phyloP scores from a whole-genome alignment of 805 yeast genomes.

The Metschnikowia anglica region DNA sequence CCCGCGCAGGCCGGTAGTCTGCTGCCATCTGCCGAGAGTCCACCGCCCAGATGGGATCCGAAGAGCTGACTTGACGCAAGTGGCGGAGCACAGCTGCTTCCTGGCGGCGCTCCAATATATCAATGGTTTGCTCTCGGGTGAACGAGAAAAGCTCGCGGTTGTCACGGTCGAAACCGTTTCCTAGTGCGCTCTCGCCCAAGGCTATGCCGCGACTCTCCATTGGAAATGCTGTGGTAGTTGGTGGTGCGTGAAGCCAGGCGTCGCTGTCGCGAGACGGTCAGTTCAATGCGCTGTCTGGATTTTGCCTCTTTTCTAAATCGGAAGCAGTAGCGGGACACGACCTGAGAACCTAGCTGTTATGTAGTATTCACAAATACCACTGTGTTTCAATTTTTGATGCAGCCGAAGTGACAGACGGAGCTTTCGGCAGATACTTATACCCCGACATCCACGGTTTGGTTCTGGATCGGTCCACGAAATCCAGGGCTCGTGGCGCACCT shows the following conservation, averaged over 20 bases:
- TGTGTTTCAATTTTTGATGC: too few species aligned
- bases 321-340: too few species aligned
- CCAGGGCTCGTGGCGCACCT: not conserved
- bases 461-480: not conserved
- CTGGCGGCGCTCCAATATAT: slow-evolving; percentile 69
- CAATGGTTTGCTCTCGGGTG: slow-evolving; percentile 47
- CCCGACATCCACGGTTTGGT: not conserved
- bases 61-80: slow-evolving; percentile 63
- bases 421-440: not conserved
- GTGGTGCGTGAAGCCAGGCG: too few species aligned
- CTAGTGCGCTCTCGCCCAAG: too few species aligned
- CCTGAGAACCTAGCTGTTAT: too few species aligned
- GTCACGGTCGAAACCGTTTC: not conserved
- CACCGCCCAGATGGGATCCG: slow-evolving; percentile 36
- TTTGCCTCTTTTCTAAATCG: too few species aligned
- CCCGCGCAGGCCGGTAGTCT: not conserved
- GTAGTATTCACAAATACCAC: too few species aligned
- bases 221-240: too few species aligned
- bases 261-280: too few species aligned
- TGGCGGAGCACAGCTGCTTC: slow-evolving; percentile 69
- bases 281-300: too few species aligned
- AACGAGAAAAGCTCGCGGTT: slow-evolving; percentile 1
- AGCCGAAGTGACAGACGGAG: not conserved
- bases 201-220: too few species aligned
- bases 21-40: not conserved